Evolutionary conservation across 805 yeast genomes (phyloP).

Genomic region (Clavispora carvajalis): DNA sequence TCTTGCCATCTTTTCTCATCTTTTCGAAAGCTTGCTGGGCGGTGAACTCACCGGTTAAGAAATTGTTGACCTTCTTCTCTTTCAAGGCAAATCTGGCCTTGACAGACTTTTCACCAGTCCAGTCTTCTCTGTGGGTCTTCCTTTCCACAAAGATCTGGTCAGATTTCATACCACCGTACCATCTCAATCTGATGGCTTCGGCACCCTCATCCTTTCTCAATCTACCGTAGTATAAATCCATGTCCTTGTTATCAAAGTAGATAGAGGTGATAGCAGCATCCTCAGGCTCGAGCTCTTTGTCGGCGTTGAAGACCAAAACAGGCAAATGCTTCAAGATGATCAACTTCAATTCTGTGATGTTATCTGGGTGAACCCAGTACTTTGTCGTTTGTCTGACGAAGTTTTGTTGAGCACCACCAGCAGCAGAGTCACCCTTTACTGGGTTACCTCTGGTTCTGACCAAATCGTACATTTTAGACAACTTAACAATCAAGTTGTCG

Average conservation of each 20-base stretch:
- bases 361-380: constrained; percentile 99
- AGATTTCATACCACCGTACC: constrained; percentile 98
- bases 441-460: constrained; percentile 97
- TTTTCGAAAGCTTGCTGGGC: constrained; percentile 89
- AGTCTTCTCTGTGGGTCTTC: constrained; percentile 97
- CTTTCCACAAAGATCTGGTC: constrained; percentile 94
- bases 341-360: constrained; percentile 91
- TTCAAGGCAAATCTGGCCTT: constrained; percentile 93
- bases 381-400: constrained; percentile 98
- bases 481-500: constrained; percentile 81
- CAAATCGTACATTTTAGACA: constrained; percentile 83
- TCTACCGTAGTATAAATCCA: constrained; percentile 92
- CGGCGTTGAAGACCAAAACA: constrained; percentile 91
- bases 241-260: constrained; percentile 82
- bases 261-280: constrained; percentile 97
- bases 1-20: constrained; percentile 88
- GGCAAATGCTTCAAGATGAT: constrained; percentile 92
- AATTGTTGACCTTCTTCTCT: constrained; percentile 84
- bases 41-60: constrained; percentile 77
- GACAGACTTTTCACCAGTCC: constrained; percentile 99
- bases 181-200: constrained; percentile 94
- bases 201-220: constrained; percentile 97
- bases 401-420: constrained; percentile 98
- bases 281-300: constrained; percentile 90
- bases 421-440: constrained; percentile 87